These are phyloP conservation scores for Tanacetum coccineum DNA, from an alignment of 129 eudicot species.

Conservation along the genomic window DNA sequence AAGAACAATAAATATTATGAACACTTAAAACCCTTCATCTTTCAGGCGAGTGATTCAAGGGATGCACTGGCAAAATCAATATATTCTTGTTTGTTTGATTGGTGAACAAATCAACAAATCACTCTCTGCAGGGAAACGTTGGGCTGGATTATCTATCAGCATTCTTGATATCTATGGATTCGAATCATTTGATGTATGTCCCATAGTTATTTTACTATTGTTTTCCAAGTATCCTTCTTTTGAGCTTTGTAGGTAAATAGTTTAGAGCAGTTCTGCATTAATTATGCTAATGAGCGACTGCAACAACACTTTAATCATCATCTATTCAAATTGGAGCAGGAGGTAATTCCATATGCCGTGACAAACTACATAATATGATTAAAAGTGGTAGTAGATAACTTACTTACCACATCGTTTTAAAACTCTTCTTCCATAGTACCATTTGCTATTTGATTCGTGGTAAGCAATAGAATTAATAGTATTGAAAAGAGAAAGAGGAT, in stretches of 20 bases:
- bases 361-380: constrained; percentile 15
- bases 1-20: neutral
- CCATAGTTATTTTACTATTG: neutral
- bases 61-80: constrained; percentile 95
- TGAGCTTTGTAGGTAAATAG: constrained; percentile 61
- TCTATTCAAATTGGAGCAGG: constrained; percentile 83
- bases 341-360: constrained; percentile 40
- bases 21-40: constrained; percentile 17
- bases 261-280: constrained; percentile 93
- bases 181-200: constrained; percentile 78
- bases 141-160: constrained; percentile 83
- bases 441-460: no score
- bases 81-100: constrained; percentile 87
- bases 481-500: no score
- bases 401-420: no score
- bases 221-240: constrained; percentile 7
- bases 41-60: constrained; percentile 73
- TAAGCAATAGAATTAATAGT: no score
- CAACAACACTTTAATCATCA: constrained; percentile 92
- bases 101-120: constrained; percentile 93
- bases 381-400: no score
- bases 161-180: constrained; percentile 96
- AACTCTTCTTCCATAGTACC: no score
- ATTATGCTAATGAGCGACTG: constrained; percentile 85
- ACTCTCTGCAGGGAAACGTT: constrained; percentile 74